Base-by-base conservation (phyloP, 768 basidiomycete species). In the Calocybe cyanea region DNA sequence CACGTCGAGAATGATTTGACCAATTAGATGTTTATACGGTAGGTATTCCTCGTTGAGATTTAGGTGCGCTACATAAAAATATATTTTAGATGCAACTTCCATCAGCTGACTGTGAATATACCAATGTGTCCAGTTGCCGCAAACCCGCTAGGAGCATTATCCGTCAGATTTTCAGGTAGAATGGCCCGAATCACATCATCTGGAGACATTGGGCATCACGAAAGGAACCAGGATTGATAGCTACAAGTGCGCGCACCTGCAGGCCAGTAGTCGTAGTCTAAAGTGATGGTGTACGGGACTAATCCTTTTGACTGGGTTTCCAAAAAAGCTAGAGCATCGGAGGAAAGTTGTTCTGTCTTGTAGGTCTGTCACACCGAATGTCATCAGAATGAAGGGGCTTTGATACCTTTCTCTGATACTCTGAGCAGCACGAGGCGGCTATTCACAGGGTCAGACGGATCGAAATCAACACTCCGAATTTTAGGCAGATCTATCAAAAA, bases 1-100 rank as follows among this genome's bases (percentile, higher is more conserved):
- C 88, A 91, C 95, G 64, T 97, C 93, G 32, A 98, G 70, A 33
- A 97, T 80, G 28, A 98, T 77, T 65, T 95, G 85, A 0, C 94
- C 96, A 55, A 99, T 96, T 23, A 92, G 63, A 55, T 87, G 65
- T 61, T 92, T 92, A 69, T 87, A 98, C 2, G 93, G 92, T 23
- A 97, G 62, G 67, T 94, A 98, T 62, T 93, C 87, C 14, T 85
- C 80, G 53, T 86, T 81, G 25, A 99, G 76, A 61, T 99, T 99
- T 41, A 97, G 65, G 61, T 98, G 96, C 0, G 91, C 95, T 96
- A 47, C 17, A 21, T 9, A 46, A 54, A 24, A 6, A 11, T 11
- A 47, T 40, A 43, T n/a, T 15, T n/a, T 7, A 47, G 11, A 15
- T 13, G 20, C 9, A 15, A 7, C 14, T 17, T 31, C 3, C 21